Base-by-base conservation (phyloP, 805 yeast species). In the Candida nemodendra region DNA sequence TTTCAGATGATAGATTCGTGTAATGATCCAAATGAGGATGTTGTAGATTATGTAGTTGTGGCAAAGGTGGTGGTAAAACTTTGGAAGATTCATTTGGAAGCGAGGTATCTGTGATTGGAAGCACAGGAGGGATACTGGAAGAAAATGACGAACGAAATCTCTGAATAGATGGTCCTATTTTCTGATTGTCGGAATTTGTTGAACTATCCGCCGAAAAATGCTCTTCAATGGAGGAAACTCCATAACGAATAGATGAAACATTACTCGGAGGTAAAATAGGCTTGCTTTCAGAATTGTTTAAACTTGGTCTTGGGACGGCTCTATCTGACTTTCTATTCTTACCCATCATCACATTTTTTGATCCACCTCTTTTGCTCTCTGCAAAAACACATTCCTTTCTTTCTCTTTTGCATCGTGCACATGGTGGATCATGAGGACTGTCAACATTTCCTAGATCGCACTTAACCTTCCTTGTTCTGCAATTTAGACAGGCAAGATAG, bases 391-490 rank as follows among this genome's bases (percentile, higher is more conserved):
- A 90, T 49, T 82, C 88, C 48, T 76, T 77, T 12, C 95, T 69
- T 55, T 90, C 96, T 30, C 97, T 70, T 43, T 74, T 71, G 54
- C 98, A 90, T 34, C 97, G 65, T 2, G 78, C 81, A 68, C 98
- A 90, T 3, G 95, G 93, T 3, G 95, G 93, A 4, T 77, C 79
- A 30, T 71, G 69, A 0, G 95, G 95, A 43, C 72, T 72, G 34
- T 79, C 82, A 6, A 79, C 76, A 8, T 81, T 77, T 2, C 95
- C 96, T 48, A 90, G 64, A 56, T 88, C 95, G 65, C 98, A 90
- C 53, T 79, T 80, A 29, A 87, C 86, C 54, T 90, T 91, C 28
- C 95, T 73, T 5, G 79, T 76, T 13, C 96, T 74, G 57, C 98
- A 90, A 61, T 80, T 85, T 33, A 85, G 62, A 53, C 98, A 90